phyloP scores from a whole-genome alignment of 805 yeast species.

The Metschnikowia continentalis region DNA sequence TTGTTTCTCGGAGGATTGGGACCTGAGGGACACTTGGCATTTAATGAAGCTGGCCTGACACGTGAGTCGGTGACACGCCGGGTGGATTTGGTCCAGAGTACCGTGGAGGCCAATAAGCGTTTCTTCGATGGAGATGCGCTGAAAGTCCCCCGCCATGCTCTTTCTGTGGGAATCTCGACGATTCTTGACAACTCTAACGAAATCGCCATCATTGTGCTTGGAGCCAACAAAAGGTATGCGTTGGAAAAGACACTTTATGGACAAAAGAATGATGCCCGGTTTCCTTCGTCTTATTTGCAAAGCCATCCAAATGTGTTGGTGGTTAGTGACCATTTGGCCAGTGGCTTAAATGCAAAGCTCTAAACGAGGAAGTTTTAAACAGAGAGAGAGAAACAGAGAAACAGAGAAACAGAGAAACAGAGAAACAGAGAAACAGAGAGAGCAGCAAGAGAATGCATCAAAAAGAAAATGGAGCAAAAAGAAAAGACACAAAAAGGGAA shows the following conservation, averaged over 20 bases:
- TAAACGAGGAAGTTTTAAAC: conserved; percentile 9
- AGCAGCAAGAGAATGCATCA: no score
- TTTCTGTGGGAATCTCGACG: conserved; percentile 56
- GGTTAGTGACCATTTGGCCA: conserved; percentile 48
- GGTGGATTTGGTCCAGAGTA: conserved; percentile 45
- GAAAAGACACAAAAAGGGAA: no score
- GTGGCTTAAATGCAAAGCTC: conserved; percentile 34
- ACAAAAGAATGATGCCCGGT: conserved; percentile 31
- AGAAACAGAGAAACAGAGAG: no score
- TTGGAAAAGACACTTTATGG: conserved; percentile 44
- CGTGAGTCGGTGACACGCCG: conserved; percentile 44
- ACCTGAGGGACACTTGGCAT: conserved; percentile 59
- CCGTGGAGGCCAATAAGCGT: conserved; percentile 51
- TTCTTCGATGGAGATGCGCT: conserved; percentile 44
- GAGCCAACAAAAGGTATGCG: conserved; percentile 43
- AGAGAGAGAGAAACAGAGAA: no score
- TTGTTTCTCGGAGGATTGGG: conserved; percentile 58
- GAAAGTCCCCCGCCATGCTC: conserved; percentile 49
- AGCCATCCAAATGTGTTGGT: conserved; percentile 42
- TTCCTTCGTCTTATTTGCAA: conserved; percentile 49
- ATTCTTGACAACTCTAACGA: conserved; percentile 53
- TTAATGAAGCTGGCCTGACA: conserved; percentile 53
- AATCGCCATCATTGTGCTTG: conserved; percentile 49
- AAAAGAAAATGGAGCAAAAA: no score
- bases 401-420: no score